These are phyloP conservation scores for Uronychia setigera DNA, from an alignment of 73 alveolate genomes.

Conservation along the genomic window DNA sequence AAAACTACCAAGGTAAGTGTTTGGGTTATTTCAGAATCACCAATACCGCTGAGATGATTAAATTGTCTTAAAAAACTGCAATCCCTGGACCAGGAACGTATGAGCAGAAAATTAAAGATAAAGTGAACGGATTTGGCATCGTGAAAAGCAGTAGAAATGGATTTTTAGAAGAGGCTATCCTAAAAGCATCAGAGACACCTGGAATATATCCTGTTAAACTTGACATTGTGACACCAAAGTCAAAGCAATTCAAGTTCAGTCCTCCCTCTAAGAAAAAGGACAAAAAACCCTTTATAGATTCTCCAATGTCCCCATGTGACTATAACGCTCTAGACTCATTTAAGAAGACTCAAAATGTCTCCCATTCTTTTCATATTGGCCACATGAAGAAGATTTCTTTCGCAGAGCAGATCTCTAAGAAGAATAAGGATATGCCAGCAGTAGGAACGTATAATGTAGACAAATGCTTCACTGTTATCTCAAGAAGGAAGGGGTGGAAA, in stretches of 20 bases:
- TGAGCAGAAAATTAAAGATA: neutral
- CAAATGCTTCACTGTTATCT: no score
- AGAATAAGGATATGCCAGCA: no score
- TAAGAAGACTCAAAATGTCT: no score
- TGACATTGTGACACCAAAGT: neutral
- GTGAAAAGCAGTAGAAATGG: neutral
- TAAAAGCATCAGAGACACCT: neutral
- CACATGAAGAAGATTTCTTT: no score
- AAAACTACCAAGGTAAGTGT: neutral
- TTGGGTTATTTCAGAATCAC: neutral
- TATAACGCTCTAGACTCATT: no score
- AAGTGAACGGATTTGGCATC: neutral
- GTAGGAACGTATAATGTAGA: no score
- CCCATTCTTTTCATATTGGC: no score
- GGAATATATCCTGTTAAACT: neutral
- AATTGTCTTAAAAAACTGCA: neutral
- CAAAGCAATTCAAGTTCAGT: neutral
- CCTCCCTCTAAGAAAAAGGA: neutral
- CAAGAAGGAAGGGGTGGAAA: no score
- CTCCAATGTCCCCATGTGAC: neutral
- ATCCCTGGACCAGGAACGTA: neutral
- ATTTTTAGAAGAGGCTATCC: neutral
- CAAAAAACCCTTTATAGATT: neutral
- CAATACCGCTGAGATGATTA: neutral
- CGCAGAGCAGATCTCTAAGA: no score